Conservation (phyloP, 768 basidiomycete species). For the Leucocoprinus leucothites region DNA sequence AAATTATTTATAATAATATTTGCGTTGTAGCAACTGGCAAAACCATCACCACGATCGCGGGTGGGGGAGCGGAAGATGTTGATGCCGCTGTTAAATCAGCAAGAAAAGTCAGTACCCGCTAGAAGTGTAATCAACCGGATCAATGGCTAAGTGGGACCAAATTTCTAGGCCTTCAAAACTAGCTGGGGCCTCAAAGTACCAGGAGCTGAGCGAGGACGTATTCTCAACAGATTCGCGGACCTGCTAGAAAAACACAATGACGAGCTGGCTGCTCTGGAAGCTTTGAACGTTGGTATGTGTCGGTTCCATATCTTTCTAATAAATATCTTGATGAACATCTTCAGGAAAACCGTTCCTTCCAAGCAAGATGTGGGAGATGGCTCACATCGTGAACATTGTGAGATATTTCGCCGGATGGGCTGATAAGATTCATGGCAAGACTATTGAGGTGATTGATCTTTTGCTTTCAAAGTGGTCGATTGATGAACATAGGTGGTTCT, state of each 20-base stretch:
- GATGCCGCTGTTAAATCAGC: constrained; percentile 73
- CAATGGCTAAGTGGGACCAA: background rate
- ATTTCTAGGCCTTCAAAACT: constrained; percentile 40
- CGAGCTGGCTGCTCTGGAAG: constrained; percentile 70
- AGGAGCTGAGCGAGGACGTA: constrained; percentile 47
- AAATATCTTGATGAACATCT: background rate
- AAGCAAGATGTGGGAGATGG: constrained; percentile 50
- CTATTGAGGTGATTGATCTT: constrained; percentile 50
- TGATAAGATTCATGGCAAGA: constrained; percentile 78
- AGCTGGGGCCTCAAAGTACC: constrained; percentile 65
- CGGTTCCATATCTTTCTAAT: constrained; percentile 1
- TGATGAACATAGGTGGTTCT: too few relatives aligned
- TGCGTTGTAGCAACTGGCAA: constrained; percentile 59
- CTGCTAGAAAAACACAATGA: constrained; percentile 61
- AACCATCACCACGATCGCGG: constrained; percentile 51
- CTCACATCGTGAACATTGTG: constrained; percentile 43
- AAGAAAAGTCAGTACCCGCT: constrained; percentile 42
- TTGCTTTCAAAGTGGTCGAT: background rate
- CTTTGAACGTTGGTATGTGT: constrained; percentile 58
- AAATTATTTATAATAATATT: background rate
- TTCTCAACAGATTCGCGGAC: constrained; percentile 62
- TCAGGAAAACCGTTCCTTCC: constrained; percentile 52
- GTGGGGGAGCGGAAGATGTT: constrained; percentile 67
- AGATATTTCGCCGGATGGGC: constrained; percentile 92
- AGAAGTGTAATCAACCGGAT: background rate